phyloP scores from a whole-genome alignment of 2,329 filamentous ascomycete species.

The Chaetomiaceae sp. region DNA sequence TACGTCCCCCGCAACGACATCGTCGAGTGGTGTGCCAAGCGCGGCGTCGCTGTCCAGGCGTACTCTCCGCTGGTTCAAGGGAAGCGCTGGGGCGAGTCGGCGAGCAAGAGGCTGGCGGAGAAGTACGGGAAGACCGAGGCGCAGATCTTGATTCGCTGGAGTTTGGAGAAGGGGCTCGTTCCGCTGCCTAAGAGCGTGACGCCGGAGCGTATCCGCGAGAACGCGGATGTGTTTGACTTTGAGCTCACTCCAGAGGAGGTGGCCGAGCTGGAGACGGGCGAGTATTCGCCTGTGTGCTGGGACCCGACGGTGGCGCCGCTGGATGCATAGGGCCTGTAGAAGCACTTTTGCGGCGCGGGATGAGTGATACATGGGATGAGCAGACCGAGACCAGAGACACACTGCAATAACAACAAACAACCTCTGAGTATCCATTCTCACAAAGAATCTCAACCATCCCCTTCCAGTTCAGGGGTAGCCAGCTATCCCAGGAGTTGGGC shows the following conservation, averaged over 20 bases:
- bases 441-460: too few species aligned
- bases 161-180: constrained; percentile 69
- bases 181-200: constrained; percentile 62
- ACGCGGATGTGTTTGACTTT: constrained; percentile 60
- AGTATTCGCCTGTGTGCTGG: constrained; percentile 30
- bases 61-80: constrained; percentile 61
- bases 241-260: constrained; percentile 54
- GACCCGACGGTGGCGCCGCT: constrained; percentile 23
- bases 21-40: constrained; percentile 66
- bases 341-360: too few species aligned
- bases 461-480: too few species aligned
- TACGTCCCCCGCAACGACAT: constrained; percentile 81
- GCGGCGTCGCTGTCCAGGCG: constrained; percentile 58
- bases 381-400: too few species aligned
- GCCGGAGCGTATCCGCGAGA: constrained; percentile 53
- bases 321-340: too few species aligned
- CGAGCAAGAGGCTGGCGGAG: constrained; percentile 58
- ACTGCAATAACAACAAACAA: too few species aligned
- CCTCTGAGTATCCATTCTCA: too few species aligned
- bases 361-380: too few species aligned
- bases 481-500: too few species aligned
- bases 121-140: constrained; percentile 71
- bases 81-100: constrained; percentile 64
- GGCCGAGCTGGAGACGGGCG: constrained; percentile 37
- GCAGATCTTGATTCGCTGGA: constrained; percentile 77